Percentiles rank a stretch among this genome's conserved stretches.
Evolutionary conservation across 306 rosid species (phyloP).

Genomic region (Crotalaria pallida): DNA sequence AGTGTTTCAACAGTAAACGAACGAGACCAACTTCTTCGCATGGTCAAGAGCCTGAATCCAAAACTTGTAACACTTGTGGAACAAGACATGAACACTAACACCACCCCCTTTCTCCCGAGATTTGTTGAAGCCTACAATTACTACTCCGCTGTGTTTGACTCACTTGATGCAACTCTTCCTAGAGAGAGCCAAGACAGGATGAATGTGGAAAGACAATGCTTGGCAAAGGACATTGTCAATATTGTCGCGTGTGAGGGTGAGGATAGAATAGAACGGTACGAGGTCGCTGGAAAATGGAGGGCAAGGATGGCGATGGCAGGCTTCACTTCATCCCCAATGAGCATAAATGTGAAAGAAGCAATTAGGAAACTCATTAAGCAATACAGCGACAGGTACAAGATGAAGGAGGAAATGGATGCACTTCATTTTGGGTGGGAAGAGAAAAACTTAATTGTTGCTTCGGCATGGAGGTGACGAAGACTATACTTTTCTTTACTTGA

Average conservation of each 20-base stretch:
- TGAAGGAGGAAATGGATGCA: constrained; percentile 67
- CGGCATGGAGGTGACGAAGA: constrained; percentile 74
- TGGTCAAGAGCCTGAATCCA: constrained; percentile 83
- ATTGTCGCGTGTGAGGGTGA: constrained; percentile 89
- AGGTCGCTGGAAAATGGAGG: constrained; percentile 95
- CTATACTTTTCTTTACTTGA: neutral
- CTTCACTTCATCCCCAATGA: constrained; percentile 57
- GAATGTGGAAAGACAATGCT: constrained; percentile 87
- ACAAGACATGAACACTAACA: constrained; percentile 91
- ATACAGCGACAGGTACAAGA: constrained; percentile 68
- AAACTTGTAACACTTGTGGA: constrained; percentile 92
- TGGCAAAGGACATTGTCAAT: constrained; percentile 87
- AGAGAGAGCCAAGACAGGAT: constrained; percentile 89
- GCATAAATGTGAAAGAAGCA: constrained; percentile 37
- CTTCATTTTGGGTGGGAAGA: constrained; percentile 93
- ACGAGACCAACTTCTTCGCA: constrained; percentile 79
- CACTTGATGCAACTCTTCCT: constrained; percentile 88
- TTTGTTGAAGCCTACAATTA: constrained; percentile 71
- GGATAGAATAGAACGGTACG: constrained; percentile 84
- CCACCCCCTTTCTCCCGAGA: constrained; percentile 73
- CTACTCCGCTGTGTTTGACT: constrained; percentile 77
- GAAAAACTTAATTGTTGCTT: constrained; percentile 79
- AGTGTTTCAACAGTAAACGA: constrained; percentile 78
- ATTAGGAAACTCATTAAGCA: constrained; percentile 48
- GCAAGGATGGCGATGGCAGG: constrained; percentile 95